These are phyloP conservation scores for Neospermospora avenae DNA, from an alignment of 2,329 filamentous ascomycete species.

Conservation along the genomic window DNA sequence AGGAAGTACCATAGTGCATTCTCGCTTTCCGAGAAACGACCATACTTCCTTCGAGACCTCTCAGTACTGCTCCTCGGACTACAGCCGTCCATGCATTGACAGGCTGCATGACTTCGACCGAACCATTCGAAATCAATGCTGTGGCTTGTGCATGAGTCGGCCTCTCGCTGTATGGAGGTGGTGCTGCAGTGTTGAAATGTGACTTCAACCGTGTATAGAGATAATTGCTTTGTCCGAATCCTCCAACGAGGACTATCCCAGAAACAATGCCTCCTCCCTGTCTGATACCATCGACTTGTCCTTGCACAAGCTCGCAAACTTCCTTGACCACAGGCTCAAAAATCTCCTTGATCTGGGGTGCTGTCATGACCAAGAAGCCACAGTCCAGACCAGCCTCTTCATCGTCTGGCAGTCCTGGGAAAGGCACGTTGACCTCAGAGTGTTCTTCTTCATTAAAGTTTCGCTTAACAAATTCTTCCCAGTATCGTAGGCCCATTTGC, in stretches of 20 bases:
- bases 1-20: slow-evolving; percentile 73
- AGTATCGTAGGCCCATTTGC: slow-evolving; percentile 76
- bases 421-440: slow-evolving; percentile 74
- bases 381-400: slow-evolving; percentile 72
- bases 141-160: slow-evolving; percentile 60
- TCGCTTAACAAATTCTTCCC: slow-evolving; percentile 81
- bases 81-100: slow-evolving; percentile 81
- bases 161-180: slow-evolving; percentile 61
- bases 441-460: slow-evolving; percentile 80
- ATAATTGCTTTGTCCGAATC: slow-evolving; percentile 77
- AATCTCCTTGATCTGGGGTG: slow-evolving; percentile 66
- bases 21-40: slow-evolving; percentile 71
- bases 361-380: slow-evolving; percentile 71
- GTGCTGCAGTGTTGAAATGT: slow-evolving; percentile 56
- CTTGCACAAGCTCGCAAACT: slow-evolving; percentile 64
- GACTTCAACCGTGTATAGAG: slow-evolving; percentile 67
- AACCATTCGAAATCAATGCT: slow-evolving; percentile 47
- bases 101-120: slow-evolving; percentile 77
- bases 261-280: slow-evolving; percentile 60
- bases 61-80: slow-evolving; percentile 71
- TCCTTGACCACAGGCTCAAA: slow-evolving; percentile 73
- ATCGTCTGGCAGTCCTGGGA: slow-evolving; percentile 73
- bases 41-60: slow-evolving; percentile 75
- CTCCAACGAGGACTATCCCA: slow-evolving; percentile 78
- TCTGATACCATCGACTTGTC: slow-evolving; percentile 62